Evolutionary conservation across 2,329 filamentous ascomycete genomes (phyloP).

Genomic region (Coniochaeta sp.): DNA sequence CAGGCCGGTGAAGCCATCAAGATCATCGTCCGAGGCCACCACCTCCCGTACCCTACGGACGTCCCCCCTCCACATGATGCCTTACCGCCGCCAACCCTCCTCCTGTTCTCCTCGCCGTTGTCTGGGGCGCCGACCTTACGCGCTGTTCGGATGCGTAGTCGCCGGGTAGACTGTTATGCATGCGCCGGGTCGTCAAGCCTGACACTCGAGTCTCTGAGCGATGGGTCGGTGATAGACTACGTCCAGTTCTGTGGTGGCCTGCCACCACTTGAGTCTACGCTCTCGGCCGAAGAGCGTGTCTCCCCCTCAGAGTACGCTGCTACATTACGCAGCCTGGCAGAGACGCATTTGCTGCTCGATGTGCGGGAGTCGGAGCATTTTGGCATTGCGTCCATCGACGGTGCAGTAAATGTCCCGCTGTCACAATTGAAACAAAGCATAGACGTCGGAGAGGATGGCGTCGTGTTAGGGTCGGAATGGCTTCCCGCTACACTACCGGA

Average conservation of each 20-base stretch:
- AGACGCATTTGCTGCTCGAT: conserved; percentile 61
- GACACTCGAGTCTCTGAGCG: conserved; percentile 52
- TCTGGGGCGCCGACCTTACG: conserved; percentile 49
- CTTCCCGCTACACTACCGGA: conserved; percentile 22
- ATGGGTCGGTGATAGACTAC: conserved; percentile 71
- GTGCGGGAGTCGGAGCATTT: conserved; percentile 82
- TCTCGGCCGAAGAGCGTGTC: conserved; percentile 60
- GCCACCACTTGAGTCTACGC: conserved; percentile 40
- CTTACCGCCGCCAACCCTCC: conserved; percentile 7
- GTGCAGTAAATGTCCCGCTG: conserved; percentile 69
- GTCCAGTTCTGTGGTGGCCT: conserved; percentile 73
- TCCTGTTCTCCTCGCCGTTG: conserved; percentile 24
- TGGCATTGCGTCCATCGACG: conserved; percentile 67
- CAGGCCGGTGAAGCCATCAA: conserved; percentile 89
- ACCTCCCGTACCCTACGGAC: conserved; percentile 7
- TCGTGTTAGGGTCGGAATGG: conserved; percentile 14
- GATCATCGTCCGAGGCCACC: conserved; percentile 47
- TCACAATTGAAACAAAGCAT: conserved; percentile 32
- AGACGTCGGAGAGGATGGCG: neutral
- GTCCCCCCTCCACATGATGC: too few species aligned
- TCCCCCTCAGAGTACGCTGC: conserved; percentile 52
- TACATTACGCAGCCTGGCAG: conserved; percentile 5
- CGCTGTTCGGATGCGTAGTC: conserved; percentile 64
- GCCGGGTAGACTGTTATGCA: conserved; percentile 64
- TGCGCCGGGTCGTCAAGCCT: conserved; percentile 62